Percentiles rank a stretch among this genome's conserved stretches.
Evolutionary conservation across 306 rosid genomes (phyloP).

Genomic region (Malus domestica): DNA sequence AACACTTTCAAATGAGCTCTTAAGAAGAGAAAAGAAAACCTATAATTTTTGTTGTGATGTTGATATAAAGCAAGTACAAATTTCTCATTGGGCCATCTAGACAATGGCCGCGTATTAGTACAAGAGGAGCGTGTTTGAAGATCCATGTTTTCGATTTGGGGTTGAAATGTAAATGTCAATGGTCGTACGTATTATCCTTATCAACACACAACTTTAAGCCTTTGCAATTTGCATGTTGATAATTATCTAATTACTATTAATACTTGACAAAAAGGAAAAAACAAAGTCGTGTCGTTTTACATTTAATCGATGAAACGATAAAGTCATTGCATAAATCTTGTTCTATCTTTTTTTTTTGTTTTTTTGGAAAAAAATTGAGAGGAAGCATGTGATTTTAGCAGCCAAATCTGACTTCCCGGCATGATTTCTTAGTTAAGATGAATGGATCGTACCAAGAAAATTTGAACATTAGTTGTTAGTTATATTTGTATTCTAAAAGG

Average conservation of each 20-base stretch:
- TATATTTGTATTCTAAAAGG: background rate
- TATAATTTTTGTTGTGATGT: background rate
- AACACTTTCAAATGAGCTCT: too few species aligned
- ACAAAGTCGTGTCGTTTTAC: background rate
- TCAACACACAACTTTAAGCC: background rate
- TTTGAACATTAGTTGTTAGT: background rate
- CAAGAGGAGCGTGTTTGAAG: background rate
- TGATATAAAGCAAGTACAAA: background rate
- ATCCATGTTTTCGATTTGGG: constrained; percentile 7
- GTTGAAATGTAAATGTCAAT: background rate
- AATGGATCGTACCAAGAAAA: background rate
- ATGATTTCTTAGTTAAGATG: background rate
- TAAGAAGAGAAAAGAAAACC: too few species aligned
- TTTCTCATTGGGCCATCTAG: background rate
- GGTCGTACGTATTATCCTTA: too few species aligned
- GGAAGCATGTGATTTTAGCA: constrained; percentile 1
- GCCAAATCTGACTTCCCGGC: constrained; percentile 2
- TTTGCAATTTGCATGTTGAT: background rate
- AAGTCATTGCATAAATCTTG: background rate
- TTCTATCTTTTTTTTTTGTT: background rate
- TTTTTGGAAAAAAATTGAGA: background rate
- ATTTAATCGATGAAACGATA: background rate
- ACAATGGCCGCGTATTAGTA: background rate
- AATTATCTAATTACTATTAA: background rate
- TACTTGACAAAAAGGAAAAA: constrained; percentile 9